phyloP scores from a whole-genome alignment of 2,329 filamentous ascomycete species.

The Pestalotiopsis sp. region DNA sequence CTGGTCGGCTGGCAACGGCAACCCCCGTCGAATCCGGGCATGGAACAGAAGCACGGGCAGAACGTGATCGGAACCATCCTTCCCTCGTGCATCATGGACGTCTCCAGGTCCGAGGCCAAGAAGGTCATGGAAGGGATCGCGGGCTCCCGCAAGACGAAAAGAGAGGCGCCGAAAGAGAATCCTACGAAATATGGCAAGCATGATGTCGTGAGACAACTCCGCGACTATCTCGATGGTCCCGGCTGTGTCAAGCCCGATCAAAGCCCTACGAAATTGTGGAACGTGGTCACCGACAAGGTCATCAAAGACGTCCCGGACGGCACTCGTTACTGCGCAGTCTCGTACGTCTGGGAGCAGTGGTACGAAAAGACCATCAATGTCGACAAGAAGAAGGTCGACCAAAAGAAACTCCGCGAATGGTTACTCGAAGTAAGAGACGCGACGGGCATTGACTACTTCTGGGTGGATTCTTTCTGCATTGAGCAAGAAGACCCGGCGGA shows the following conservation, averaged over 20 bases:
- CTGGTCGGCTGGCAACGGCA: constrained; percentile 1
- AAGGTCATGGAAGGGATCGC: background rate
- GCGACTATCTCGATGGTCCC: background rate
- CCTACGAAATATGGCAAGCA: background rate
- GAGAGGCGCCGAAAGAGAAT: background rate
- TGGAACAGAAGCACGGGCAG: background rate
- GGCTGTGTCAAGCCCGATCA: background rate
- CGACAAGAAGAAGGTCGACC: background rate
- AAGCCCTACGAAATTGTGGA: background rate
- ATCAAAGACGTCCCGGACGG: background rate
- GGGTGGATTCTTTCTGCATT: background rate
- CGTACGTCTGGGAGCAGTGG: constrained; percentile 1
- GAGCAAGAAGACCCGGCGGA: background rate
- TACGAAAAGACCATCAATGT: background rate
- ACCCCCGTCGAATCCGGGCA: background rate
- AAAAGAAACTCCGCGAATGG: background rate
- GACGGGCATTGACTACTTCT: background rate
- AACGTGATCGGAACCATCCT: background rate
- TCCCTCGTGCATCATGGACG: background rate
- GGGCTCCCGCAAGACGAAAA: background rate
- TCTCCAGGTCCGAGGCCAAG: background rate
- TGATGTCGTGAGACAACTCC: background rate
- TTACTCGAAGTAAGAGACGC: background rate
- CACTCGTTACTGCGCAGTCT: background rate
- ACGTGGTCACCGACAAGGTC: background rate